Conservation (phyloP, 1,139 yeast genomes). For the Magnusiomyces paraingens region DNA sequence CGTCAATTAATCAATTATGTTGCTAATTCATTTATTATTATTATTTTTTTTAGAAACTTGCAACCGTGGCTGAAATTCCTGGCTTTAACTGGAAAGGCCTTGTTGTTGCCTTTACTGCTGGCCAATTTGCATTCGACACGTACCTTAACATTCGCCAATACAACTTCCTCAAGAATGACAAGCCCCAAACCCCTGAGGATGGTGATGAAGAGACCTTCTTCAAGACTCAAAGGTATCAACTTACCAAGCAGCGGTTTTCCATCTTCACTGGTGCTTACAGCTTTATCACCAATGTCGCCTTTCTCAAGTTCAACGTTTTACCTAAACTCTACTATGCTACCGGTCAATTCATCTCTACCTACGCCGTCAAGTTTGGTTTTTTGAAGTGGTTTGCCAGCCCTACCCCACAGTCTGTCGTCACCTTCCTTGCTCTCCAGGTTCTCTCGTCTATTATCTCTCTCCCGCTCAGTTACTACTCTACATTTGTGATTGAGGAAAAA, state of each 20-base stretch:
- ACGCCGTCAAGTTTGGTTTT: slow-evolving; percentile 24
- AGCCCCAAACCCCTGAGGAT: slow-evolving; percentile 50
- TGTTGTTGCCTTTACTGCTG: slow-evolving; percentile 66
- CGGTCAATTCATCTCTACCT: slow-evolving; percentile 37
- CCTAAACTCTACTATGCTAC: slow-evolving; percentile 65
- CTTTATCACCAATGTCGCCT: slow-evolving; percentile 50
- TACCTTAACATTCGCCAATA: slow-evolving; percentile 75
- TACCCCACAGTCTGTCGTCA: slow-evolving; percentile 52
- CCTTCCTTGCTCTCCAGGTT: slow-evolving; percentile 46
- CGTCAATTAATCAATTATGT: neutral
- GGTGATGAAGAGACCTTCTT: slow-evolving; percentile 61
- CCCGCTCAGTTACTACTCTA: slow-evolving; percentile 66
- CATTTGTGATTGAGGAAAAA: slow-evolving; percentile 85
- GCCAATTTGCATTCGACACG: slow-evolving; percentile 68
- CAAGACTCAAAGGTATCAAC: slow-evolving; percentile 72
- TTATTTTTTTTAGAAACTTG: slow-evolving; percentile 24
- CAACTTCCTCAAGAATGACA: slow-evolving; percentile 50
- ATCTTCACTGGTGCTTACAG: slow-evolving; percentile 49
- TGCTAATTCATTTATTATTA: neutral
- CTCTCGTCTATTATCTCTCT: slow-evolving; percentile 47
- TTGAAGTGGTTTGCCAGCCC: slow-evolving; percentile 24
- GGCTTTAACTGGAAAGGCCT: slow-evolving; percentile 72
- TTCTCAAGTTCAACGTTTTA: slow-evolving; percentile 55
- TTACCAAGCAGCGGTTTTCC: slow-evolving; percentile 73
- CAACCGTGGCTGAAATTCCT: slow-evolving; percentile 45